Evolutionary conservation across 106 monocot species (phyloP).

Genomic region (Posidonia australis): DNA sequence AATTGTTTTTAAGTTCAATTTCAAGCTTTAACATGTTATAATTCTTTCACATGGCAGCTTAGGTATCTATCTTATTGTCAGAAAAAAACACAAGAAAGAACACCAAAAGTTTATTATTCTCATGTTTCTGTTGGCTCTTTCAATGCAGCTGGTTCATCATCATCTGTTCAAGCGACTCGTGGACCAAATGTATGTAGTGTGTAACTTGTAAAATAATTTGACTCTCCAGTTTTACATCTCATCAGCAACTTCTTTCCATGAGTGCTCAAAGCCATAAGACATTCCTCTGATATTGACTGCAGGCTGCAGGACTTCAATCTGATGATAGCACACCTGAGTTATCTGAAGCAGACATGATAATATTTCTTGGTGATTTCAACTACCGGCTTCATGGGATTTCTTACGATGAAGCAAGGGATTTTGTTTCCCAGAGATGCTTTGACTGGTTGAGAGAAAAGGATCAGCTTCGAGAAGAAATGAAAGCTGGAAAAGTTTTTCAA

Average conservation of each 20-base stretch:
- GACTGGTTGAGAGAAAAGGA: constrained; percentile 67
- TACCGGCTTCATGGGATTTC: constrained; percentile 50
- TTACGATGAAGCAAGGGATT: constrained; percentile 66
- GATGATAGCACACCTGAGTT: constrained; percentile 46
- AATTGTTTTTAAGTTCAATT: too few relatives aligned
- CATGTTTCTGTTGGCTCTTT: background rate
- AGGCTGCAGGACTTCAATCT: constrained; percentile 22
- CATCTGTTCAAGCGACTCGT: constrained; percentile 33
- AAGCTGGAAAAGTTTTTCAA: constrained; percentile 67
- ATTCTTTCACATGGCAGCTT: too few relatives aligned
- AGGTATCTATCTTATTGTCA: too few relatives aligned
- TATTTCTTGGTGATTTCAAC: constrained; percentile 70
- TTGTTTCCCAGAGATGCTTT: constrained; percentile 63
- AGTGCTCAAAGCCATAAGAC: background rate
- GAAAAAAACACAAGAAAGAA: background rate
- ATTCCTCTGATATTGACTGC: background rate
- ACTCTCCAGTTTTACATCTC: background rate
- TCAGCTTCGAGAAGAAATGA: constrained; percentile 69
- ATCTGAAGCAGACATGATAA: constrained; percentile 56
- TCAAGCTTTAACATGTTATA: too few relatives aligned
- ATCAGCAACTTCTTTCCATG: too few relatives aligned
- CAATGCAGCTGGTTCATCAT: constrained; percentile 25
- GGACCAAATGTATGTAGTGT: constrained; percentile 30
- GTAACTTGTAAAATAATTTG: background rate
- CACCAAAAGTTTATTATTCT: background rate